Base-by-base conservation (phyloP, 2,329 filamentous ascomycete genomes). In the Claviceps purpurea region DNA sequence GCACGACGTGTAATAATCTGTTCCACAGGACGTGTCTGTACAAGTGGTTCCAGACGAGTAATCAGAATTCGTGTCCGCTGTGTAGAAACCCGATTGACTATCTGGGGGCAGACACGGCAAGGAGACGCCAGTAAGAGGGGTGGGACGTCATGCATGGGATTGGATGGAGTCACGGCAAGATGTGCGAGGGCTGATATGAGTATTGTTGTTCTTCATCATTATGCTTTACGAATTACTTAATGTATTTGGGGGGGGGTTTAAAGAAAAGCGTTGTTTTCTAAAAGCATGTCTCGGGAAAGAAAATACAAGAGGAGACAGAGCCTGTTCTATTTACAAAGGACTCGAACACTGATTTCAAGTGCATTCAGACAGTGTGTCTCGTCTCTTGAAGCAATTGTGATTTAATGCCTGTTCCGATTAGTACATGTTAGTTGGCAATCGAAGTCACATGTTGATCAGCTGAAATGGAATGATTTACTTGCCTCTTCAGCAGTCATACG, bases 41-140 rank as follows among this genome's bases (percentile, higher is more conserved):
- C 73, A 90, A 91, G 70, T 98, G 93, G 93, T 97, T 98, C 74
- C 87, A 88, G 75, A 91, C 78, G 60, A 95, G 89, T 65, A 94
- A 88, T 67, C 84, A 88, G 62, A 93, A 87, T 62, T 91, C 85
- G 48, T 98, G 93, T 68, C 93, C 93, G 47, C 73, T 98, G 57
- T 98, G 93, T 69, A 78, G 93, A 60, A 95, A 94, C 65, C 84
- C 86, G 22, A 96, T 96, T 65, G 78, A 81, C 51, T 82, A 81
- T 48, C 53, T 71, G 18, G 70, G 70, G 0, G 62, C 69, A 6
- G 70, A 73, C 52, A 70, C 68, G 45, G 59, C 58, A 10, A 69
- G 65, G 63, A 66, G 67, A 53, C 61, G 68, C 13, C 65, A 68
- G 49, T 20, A 41, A 37, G 5, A 42, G 14, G n/a, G n/a, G 22